Conservation (phyloP, 768 basidiomycete genomes). For the Aureoboletus auriporus region DNA sequence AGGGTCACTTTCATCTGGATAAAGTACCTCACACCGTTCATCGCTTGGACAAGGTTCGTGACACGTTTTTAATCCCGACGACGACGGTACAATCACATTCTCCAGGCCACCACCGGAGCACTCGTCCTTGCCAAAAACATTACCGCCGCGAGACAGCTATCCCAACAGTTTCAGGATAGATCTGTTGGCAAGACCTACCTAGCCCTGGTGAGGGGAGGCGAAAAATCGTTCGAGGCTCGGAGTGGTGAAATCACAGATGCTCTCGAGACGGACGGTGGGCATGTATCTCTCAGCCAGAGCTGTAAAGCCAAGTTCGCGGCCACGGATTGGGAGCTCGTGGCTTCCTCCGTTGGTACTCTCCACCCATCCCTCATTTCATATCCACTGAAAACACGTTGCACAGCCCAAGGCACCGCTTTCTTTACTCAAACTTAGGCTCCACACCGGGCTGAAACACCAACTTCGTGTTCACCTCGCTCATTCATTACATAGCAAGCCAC, state of each 20-base stretch:
- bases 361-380: slow-evolving; percentile 12
- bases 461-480: slow-evolving; percentile 62
- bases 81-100: not conserved
- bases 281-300: slow-evolving; percentile 33
- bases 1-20: slow-evolving; percentile 29
- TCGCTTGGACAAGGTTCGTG: slow-evolving; percentile 59
- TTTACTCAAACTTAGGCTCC: slow-evolving; percentile 50
- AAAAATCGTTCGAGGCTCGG: slow-evolving; percentile 39
- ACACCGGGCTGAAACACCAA: slow-evolving; percentile 69
- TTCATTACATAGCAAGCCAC: slow-evolving; percentile 40
- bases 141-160: slow-evolving; percentile 42
- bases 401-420: slow-evolving; percentile 47
- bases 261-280: slow-evolving; percentile 41
- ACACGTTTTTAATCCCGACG: not conserved
- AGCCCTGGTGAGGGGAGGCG: slow-evolving; percentile 56
- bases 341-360: slow-evolving; percentile 47
- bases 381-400: slow-evolving; percentile 23
- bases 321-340: slow-evolving; percentile 55
- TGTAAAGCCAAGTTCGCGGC: slow-evolving; percentile 32
- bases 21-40: slow-evolving; percentile 50
- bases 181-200: slow-evolving; percentile 57
- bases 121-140: slow-evolving; percentile 51
- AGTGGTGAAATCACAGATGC: slow-evolving; percentile 41
- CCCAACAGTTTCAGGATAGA: slow-evolving; percentile 49
- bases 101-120: slow-evolving; percentile 59